A percentile compares a stretch with the other conserved stretches of the same genome.
phyloP scores from a whole-genome alignment of 2,329 filamentous ascomycete species.

The Rhexocercosporidium sp. region DNA sequence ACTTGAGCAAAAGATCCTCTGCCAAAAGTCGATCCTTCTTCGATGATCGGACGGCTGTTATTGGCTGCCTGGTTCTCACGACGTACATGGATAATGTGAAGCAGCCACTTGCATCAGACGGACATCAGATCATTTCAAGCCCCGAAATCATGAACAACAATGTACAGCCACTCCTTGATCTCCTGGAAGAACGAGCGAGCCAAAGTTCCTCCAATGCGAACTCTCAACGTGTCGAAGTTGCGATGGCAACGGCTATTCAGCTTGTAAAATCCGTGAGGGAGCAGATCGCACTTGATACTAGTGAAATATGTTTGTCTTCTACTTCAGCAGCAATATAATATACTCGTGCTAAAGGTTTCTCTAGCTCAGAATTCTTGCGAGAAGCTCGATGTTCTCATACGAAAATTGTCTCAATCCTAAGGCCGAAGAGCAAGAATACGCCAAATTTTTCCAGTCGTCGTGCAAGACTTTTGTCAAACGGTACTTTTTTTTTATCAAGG shows the following conservation, averaged over 20 bases:
- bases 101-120: background rate
- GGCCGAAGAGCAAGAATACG: background rate
- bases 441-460: no score
- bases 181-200: background rate
- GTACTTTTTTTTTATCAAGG: no score
- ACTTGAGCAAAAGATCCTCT: background rate
- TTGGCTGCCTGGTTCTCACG: background rate
- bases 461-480: no score
- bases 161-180: background rate
- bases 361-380: background rate
- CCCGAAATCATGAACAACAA: background rate
- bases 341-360: background rate
- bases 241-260: background rate
- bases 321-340: background rate
- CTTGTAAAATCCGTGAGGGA: background rate
- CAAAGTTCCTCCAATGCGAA: no score
- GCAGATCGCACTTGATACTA: background rate
- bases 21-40: background rate
- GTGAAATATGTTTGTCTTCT: background rate
- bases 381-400: background rate
- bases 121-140: background rate
- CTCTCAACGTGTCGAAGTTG: background rate
- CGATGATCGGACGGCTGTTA: background rate
- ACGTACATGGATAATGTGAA: background rate
- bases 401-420: background rate